phyloP scores from a whole-genome alignment of 2,329 filamentous ascomycete species.

The Diplocarpon mali region DNA sequence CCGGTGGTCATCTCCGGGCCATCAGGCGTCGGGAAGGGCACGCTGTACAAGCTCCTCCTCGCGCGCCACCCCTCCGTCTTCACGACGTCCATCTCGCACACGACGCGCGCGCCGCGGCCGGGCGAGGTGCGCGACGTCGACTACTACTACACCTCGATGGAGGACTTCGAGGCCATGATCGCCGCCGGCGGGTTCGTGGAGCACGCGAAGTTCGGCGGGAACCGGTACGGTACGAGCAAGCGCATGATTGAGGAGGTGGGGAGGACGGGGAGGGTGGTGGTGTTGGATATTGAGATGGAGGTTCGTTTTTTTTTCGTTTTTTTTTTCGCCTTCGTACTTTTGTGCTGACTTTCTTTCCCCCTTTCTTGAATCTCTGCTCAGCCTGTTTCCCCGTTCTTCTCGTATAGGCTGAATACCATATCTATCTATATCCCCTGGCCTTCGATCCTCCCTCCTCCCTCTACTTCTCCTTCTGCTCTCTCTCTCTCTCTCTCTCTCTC shows the following conservation, averaged over 20 bases:
- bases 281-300: conserved; percentile 97
- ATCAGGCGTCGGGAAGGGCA: conserved; percentile 72
- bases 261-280: conserved; percentile 60
- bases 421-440: neutral
- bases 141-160: conserved; percentile 66
- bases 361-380: neutral
- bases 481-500: neutral
- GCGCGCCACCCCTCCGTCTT: conserved; percentile 43
- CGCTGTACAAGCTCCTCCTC: conserved; percentile 64
- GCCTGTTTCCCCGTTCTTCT: neutral
- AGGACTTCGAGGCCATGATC: conserved; percentile 58
- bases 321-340: neutral
- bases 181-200: conserved; percentile 70
- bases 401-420: neutral
- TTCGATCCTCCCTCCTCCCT: neutral
- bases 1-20: conserved; percentile 73
- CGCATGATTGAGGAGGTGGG: conserved; percentile 67
- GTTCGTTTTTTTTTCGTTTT: conserved; percentile 30
- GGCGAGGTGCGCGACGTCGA: conserved; percentile 68
- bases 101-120: conserved; percentile 64
- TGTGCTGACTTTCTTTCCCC: neutral
- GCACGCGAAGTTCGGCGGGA: conserved; percentile 71
- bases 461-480: neutral
- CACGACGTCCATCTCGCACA: conserved; percentile 57
- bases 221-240: conserved; percentile 78